These are phyloP conservation scores for Ophiostoma quercus DNA, from an alignment of 2,329 filamentous ascomycete genomes.

Conservation along the genomic window DNA sequence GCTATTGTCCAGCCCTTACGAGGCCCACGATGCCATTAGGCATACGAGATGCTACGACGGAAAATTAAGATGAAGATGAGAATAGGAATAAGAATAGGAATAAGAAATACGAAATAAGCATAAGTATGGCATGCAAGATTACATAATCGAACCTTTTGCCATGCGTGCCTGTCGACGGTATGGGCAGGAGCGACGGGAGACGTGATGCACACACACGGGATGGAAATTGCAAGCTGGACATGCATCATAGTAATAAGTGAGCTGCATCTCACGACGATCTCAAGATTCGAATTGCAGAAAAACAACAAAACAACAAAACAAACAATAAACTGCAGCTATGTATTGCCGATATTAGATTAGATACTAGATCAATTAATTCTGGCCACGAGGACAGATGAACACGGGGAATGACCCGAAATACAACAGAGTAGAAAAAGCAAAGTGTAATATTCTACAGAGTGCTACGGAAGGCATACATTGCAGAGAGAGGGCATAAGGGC, in stretches of 20 bases:
- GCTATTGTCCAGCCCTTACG: neutral
- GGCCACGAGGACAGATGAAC: neutral
- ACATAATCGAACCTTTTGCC: neutral
- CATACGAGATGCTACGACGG: neutral
- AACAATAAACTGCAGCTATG: neutral
- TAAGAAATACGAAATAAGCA: neutral
- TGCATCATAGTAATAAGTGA: neutral
- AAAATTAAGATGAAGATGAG: neutral
- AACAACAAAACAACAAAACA: neutral
- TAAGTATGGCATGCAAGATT: neutral
- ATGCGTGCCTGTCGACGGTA: neutral
- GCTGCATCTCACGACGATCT: slow-evolving; percentile 1
- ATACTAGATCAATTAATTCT: neutral
- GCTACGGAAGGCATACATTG: too few relatives aligned
- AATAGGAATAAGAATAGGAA: neutral
- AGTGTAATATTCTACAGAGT: neutral
- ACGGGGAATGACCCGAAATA: slow-evolving; percentile 8
- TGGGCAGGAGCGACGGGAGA: neutral
- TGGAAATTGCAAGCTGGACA: neutral
- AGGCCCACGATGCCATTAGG: neutral
- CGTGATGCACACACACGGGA: neutral
- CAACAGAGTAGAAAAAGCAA: neutral
- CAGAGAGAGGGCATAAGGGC: neutral
- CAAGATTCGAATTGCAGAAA: too few relatives aligned
- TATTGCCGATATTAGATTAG: neutral